These are phyloP conservation scores for Clohesyomyces aquaticus DNA, from an alignment of 495 filamentous ascomycete genomes.

Conservation along the genomic window DNA sequence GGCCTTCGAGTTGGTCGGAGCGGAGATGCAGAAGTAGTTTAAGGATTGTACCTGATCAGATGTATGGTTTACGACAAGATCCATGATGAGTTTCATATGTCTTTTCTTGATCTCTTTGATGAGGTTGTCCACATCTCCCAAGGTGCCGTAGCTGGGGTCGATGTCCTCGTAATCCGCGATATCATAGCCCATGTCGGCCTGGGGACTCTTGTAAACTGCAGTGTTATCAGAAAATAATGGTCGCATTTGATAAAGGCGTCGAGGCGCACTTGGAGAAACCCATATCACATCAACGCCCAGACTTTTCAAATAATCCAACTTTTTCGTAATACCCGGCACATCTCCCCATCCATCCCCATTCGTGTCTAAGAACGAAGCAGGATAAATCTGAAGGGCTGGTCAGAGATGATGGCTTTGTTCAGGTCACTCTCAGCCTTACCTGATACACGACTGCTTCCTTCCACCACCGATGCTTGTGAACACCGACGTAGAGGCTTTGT, in stretches of 20 bases:
- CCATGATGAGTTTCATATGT: constrained; percentile 59
- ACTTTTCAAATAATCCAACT: constrained; percentile 49
- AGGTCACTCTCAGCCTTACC: constrained; percentile 17
- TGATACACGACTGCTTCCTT: constrained; percentile 51
- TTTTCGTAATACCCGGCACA: constrained; percentile 47
- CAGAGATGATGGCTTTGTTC: not conserved
- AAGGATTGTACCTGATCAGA: constrained; percentile 48
- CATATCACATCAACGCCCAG: constrained; percentile 49
- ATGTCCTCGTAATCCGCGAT: constrained; percentile 44
- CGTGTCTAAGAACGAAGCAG: constrained; percentile 48
- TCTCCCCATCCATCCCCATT: constrained; percentile 50
- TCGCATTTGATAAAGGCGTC: not conserved
- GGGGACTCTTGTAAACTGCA: constrained; percentile 48
- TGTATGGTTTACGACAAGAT: constrained; percentile 65
- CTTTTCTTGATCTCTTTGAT: constrained; percentile 55
- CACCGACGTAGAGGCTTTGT: constrained; percentile 23
- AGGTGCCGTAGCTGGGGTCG: constrained; percentile 57
- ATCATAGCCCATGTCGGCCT: constrained; percentile 52
- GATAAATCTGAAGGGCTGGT: constrained; percentile 42
- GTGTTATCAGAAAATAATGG: not conserved
- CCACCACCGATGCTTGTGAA: constrained; percentile 47
- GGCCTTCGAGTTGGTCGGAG: too few relatives aligned
- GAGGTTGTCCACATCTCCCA: constrained; percentile 58
- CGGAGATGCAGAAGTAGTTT: not conserved
- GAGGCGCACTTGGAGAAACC: constrained; percentile 45